Evolutionary conservation across 352 stramenopile genomes (phyloP).

Genomic region (Globisporangium nagaii): DNA sequence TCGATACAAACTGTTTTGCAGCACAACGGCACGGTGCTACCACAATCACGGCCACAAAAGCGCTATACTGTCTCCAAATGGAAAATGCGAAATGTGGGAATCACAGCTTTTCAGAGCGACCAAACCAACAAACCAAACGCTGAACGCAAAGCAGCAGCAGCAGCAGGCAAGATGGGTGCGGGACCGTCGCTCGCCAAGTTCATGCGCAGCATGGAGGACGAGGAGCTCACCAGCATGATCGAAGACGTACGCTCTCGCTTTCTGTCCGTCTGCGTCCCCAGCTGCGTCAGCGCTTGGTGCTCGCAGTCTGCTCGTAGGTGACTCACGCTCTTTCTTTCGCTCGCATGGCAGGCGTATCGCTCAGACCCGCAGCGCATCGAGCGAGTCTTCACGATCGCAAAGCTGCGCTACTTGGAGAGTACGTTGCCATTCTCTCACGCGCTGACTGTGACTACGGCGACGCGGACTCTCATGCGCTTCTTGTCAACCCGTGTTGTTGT

Average conservation of each 20-base stretch:
- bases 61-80: too few species aligned
- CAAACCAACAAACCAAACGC: too few species aligned
- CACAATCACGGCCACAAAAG: too few species aligned
- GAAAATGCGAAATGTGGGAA: too few species aligned
- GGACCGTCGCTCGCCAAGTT: conserved; percentile 50
- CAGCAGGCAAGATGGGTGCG: conserved; percentile 37
- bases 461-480: too few species aligned
- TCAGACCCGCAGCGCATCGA: conserved; percentile 49
- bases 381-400: conserved; percentile 34
- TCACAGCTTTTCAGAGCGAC: too few species aligned
- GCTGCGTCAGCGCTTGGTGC: not conserved
- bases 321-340: not conserved
- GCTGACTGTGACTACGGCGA: not conserved
- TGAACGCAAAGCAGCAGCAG: too few species aligned
- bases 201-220: conserved; percentile 52
- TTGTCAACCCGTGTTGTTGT: too few species aligned
- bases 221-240: conserved; percentile 41
- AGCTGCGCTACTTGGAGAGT: conserved; percentile 34
- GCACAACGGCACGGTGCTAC: too few species aligned
- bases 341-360: conserved; percentile 33
- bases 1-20: too few species aligned
- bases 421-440: not conserved
- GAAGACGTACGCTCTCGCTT: conserved; percentile 22
- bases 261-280: not conserved
- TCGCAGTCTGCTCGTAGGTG: not conserved